Conservation (phyloP, 495 filamentous ascomycete genomes). For the Bacidia rubella region DNA sequence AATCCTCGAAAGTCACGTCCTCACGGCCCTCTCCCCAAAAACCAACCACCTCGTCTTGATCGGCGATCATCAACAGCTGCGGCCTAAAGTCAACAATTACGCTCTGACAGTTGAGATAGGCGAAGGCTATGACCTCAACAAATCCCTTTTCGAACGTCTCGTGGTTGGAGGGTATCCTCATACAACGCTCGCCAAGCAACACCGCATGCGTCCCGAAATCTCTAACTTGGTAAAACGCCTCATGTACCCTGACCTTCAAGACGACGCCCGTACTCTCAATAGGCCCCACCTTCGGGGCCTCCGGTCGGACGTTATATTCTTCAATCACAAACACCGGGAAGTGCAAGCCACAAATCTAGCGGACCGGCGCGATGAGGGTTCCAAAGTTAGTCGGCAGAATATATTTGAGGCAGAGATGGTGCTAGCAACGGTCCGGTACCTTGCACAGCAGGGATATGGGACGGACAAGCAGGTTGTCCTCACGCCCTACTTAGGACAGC, state of each 20-base stretch:
- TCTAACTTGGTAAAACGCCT: conserved; percentile 44
- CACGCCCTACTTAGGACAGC: conserved; percentile 63
- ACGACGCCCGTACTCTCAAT: conserved; percentile 38
- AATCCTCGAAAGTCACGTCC: conserved; percentile 57
- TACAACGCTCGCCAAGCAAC: conserved; percentile 45
- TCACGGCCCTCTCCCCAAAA: conserved; percentile 44
- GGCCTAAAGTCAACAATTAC: conserved; percentile 57
- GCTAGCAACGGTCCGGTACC: conserved; percentile 52
- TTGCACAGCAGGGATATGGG: conserved; percentile 65
- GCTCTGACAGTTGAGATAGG: conserved; percentile 51
- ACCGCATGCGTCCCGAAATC: conserved; percentile 61
- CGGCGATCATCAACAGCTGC: conserved; percentile 66
- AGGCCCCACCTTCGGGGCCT: conserved; percentile 44
- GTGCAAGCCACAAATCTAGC: conserved; percentile 23
- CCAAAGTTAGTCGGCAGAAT: conserved; percentile 46
- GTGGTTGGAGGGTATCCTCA: conserved; percentile 41
- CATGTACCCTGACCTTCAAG: conserved; percentile 51
- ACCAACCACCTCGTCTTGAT: conserved; percentile 61
- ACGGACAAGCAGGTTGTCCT: conserved; percentile 53
- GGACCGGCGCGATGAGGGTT: conserved; percentile 38
- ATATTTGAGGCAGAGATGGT: conserved; percentile 54
- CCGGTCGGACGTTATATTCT: conserved; percentile 47
- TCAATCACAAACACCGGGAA: conserved; percentile 50
- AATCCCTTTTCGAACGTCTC: conserved; percentile 60
- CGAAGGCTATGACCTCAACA: conserved; percentile 54